Conservation (phyloP, 108 stramenopile species). For the Skeletonema marinoi region DNA sequence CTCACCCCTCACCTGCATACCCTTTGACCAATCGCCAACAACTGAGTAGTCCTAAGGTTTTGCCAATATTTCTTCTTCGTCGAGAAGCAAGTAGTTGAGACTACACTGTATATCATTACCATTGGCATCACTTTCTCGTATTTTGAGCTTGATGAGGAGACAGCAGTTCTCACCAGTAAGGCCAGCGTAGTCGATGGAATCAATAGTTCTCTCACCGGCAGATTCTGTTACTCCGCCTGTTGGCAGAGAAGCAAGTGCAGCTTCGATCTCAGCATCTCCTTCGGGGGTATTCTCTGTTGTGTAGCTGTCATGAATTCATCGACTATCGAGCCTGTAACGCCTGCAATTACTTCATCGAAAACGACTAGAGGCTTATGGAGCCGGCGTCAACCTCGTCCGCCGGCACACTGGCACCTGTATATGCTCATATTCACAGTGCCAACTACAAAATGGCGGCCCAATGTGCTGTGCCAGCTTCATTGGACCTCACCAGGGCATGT, state of each 20-base stretch:
- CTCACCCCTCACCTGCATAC: not conserved
- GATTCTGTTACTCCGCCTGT: not conserved
- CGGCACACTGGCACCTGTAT: too few species aligned
- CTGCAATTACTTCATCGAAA: not conserved
- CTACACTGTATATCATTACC: not conserved
- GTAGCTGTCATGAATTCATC: not conserved
- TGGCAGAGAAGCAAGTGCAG: not conserved
- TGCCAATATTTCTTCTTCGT: not conserved
- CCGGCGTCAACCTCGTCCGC: too few species aligned
- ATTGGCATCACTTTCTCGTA: not conserved
- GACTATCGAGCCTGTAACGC: not conserved
- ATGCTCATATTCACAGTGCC: too few species aligned
- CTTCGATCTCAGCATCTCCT: not conserved
- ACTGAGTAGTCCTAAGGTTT: not conserved
- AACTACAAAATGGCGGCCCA: too few species aligned
- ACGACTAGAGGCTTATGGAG: not conserved
- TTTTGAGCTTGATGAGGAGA: not conserved
- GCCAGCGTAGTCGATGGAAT: not conserved
- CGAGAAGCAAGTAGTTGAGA: not conserved
- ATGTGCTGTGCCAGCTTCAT: too few species aligned
- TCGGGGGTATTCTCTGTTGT: not conserved
- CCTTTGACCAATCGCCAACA: not conserved
- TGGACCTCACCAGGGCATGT: too few species aligned
- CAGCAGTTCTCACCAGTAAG: not conserved
- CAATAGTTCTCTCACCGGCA: not conserved